Evolutionary conservation across 805 yeast genomes (phyloP), one percentile per base, ranked within the genome.

Genomic region (Lachancea lanzarotensis): DNA sequence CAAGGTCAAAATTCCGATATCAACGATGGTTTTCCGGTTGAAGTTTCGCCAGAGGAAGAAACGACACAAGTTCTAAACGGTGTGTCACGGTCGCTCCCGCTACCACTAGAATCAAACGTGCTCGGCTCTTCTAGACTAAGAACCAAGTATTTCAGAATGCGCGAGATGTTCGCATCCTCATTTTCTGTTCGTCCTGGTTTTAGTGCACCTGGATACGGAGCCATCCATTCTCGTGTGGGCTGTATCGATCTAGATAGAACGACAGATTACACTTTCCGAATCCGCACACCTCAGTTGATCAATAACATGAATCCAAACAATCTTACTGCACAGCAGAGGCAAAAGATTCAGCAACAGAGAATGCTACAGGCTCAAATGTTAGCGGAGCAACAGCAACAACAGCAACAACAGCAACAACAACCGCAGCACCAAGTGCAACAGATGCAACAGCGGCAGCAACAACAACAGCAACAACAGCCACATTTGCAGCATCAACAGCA

Each of bases 131-230:
- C 83, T 0, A 71, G 84, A 40, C 67, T 81, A 43, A 76, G 95
- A 50, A 81, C 81, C 26, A 75, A 80, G 46, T 87, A 86, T 55
- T 72, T 93, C 54, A 77, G 95, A 49, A 83, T 88, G 85, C 75
- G 98, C 52, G 98, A 93, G 62, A 86, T 90, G 82, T 85, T 91
- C 66, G 95, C 96, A 1, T 78, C 85, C 48, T 91, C 96, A 2
- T 63, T 63, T 40, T 48, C 59, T 6, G 52, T 61, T 3, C 61
- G 56, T 43, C 60, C 56, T 16, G 67, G 67, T 1, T 63, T 52
- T 1, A 73, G 85, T 12, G 70, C 84, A 9, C 87, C 80, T 10
- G 74, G 85, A 35, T 76, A 81, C 44, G 71, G 74, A 29, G 67
- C 75, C 1, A 66, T 74, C 45, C 72, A 71, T 45, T 76, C 76